Evolutionary conservation across 768 basidiomycete genomes (phyloP), one percentile per base, ranked within the genome.

Genomic region (Rubroboletus satanas): DNA sequence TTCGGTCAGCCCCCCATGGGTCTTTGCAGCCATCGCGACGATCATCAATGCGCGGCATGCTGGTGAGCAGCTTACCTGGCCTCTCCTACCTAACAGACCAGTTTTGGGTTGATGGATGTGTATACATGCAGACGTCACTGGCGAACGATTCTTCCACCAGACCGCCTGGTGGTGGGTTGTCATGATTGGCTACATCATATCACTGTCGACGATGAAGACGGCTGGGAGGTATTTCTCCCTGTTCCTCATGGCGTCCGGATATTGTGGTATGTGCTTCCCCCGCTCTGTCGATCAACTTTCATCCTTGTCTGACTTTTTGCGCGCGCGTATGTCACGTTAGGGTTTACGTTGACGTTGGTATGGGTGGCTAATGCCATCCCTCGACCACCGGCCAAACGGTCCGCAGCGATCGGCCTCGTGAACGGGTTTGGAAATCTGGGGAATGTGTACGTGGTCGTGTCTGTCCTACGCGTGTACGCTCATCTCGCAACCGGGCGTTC

Each of bases 101-200:
- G 11, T 8, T 38, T 38, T 17, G 17, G 28, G 26, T 36, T 36
- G 45, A 44, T 15, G 0, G 35, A 18, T 2, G 10, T 11, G 7
- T 23, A 11, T 50, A 26, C 2, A 44, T 28, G 18, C 35, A 79
- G 84, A 85, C 57, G 72, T 70, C 52, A 82, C 81, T 4, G 84
- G 84, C 0, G 85, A 86, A 67, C 77, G 83, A 7, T 86, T 81
- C 70, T 83, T 83, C 75, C 85, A 87, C 64, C 73, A 79, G 47
- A 67, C 72, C 3, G 72, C 65, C 2, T 79, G 77, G 71, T 84
- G 82, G 83, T 84, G 83, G 83, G 79, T 72, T 3, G 77, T 78
- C 44, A 82, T 86, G 2, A 38, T 83, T 4, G 85, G 82, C 1
- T 86, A 79, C 59, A 80, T 86, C 57, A 83, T 87, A 55, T 78